Evolutionary conservation across 148 eudicot species (phyloP), one percentile per base, ranked within the genome.

Genomic region (Rhododendron ovatum): DNA sequence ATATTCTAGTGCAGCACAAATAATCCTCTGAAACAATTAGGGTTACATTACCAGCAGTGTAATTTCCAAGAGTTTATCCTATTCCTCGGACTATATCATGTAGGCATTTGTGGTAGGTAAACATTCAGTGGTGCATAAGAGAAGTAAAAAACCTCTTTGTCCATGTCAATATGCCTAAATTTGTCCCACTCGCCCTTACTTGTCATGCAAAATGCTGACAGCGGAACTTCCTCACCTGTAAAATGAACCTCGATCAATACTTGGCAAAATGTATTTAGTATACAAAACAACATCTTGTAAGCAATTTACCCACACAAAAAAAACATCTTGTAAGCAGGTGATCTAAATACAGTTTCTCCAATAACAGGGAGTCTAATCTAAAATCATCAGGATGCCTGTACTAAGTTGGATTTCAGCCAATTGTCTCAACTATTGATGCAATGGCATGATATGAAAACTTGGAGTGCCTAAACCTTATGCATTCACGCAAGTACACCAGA

Each of bases 131-230:
- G 59, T 39, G 10, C 75, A 78, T 47, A 88, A 83, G 89, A 82
- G 39, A 89, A 91, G 91, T 73, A 75, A 20, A 88, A 74, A 87
- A 93, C 98, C 95, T 95, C 93, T 93, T 95, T 95, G 89, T 96
- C 98, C 99, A 96, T 96, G 98, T 96, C 99, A 83, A 92, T 92
- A 86, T 84, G 91, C 88, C 98, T 93, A 89, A 96, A 93, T 73
- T 91, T 94, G 94, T 96, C 99, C 98, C 96, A 96, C 88, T 92
- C 96, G 83, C 85, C 94, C 57, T 84, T 87, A 88, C 93, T 91
- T 79, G 95, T 90, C 98, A 92, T 93, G 92, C 88, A 88, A 93
- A 96, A 96, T 90, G 96, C 82, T 69, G 99, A 96, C 50, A 86
- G 90, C 13, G 94, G 98, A 78, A 86, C 96, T 78, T 92, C 93